A percentile compares a stretch with the other conserved stretches of the same genome.
These are phyloP conservation scores for Amphichorda felina DNA, from an alignment of 2,329 filamentous ascomycete genomes.

Conservation along the genomic window DNA sequence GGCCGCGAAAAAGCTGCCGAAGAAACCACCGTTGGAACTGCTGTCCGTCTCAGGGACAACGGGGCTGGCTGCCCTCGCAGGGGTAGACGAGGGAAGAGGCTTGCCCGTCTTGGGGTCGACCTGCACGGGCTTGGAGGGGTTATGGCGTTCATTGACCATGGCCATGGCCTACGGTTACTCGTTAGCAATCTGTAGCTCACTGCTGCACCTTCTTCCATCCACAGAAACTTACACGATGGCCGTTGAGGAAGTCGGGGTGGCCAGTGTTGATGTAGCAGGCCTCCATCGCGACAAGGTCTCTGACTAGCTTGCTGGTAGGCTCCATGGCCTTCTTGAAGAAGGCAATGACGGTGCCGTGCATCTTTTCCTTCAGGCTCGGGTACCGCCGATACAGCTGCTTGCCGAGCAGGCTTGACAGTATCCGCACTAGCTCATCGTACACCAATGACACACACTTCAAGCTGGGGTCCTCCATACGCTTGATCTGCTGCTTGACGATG, in stretches of 20 bases:
- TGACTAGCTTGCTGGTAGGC: constrained; percentile 93
- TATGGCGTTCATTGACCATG: constrained; percentile 89
- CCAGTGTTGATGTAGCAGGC: constrained; percentile 97
- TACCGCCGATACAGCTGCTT: constrained; percentile 90
- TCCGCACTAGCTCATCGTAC: constrained; percentile 94
- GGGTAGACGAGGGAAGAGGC: constrained; percentile 59
- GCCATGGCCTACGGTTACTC: constrained; percentile 62
- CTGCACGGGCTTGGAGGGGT: constrained; percentile 71
- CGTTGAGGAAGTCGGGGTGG: constrained; percentile 95
- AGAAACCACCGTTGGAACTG: constrained; percentile 66
- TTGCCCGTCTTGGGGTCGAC: constrained; percentile 99
- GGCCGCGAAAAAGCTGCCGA: constrained; percentile 94
- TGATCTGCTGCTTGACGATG: constrained; percentile 98
- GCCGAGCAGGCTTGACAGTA: constrained; percentile 76
- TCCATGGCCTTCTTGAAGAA: constrained; percentile 99
- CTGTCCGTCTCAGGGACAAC: constrained; percentile 43
- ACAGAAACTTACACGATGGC: constrained; percentile 58
- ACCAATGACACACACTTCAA: constrained; percentile 95
- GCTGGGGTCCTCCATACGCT: constrained; percentile 88
- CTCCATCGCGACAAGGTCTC: constrained; percentile 90
- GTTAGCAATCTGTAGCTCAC: constrained; percentile 5
- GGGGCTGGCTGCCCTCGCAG: constrained; percentile 65
- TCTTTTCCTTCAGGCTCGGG: constrained; percentile 90
- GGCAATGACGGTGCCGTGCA: constrained; percentile 78
- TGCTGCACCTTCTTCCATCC: not conserved